phyloP scores from a whole-genome alignment of 805 yeast species.

The Phaffomyces antillensis region DNA sequence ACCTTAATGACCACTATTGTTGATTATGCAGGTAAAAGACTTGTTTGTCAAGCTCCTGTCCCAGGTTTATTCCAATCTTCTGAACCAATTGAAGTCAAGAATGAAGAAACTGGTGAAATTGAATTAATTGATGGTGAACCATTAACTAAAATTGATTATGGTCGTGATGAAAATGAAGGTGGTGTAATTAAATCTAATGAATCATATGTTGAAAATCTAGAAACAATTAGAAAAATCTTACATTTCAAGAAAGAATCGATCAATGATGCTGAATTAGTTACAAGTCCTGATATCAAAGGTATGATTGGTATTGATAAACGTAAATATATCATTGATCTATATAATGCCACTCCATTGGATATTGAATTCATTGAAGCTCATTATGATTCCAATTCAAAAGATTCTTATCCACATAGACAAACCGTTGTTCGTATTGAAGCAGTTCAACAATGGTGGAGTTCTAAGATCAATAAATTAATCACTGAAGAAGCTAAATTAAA shows the following conservation, averaged over 20 bases:
- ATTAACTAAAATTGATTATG: constrained; percentile 42
- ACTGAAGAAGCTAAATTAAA: constrained; percentile 28
- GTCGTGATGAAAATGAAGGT: constrained; percentile 56
- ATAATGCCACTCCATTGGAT: constrained; percentile 80
- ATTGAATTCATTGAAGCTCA: constrained; percentile 62
- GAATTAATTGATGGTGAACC: constrained; percentile 28
- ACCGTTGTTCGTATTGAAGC: constrained; percentile 80
- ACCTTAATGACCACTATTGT: constrained; percentile 78
- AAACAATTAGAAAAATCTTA: constrained; percentile 60
- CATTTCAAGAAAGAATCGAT: constrained; percentile 70
- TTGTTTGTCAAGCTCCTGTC: constrained; percentile 90
- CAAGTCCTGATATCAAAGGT: constrained; percentile 81
- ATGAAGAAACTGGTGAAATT: constrained; percentile 32
- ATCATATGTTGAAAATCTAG: constrained; percentile 48
- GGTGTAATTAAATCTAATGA: constrained; percentile 41
- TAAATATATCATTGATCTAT: constrained; percentile 75
- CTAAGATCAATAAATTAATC: constrained; percentile 42
- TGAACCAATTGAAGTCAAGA: constrained; percentile 32
- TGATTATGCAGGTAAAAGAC: constrained; percentile 83
- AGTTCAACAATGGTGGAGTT: constrained; percentile 82
- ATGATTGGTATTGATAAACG: constrained; percentile 80
- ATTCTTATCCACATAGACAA: constrained; percentile 73
- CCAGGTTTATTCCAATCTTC: constrained; percentile 59
- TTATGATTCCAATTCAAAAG: constrained; percentile 33
- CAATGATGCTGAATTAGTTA: constrained; percentile 42